Base-by-base conservation (phyloP, 805 yeast species). In the Saturnispora serradocipensis region DNA sequence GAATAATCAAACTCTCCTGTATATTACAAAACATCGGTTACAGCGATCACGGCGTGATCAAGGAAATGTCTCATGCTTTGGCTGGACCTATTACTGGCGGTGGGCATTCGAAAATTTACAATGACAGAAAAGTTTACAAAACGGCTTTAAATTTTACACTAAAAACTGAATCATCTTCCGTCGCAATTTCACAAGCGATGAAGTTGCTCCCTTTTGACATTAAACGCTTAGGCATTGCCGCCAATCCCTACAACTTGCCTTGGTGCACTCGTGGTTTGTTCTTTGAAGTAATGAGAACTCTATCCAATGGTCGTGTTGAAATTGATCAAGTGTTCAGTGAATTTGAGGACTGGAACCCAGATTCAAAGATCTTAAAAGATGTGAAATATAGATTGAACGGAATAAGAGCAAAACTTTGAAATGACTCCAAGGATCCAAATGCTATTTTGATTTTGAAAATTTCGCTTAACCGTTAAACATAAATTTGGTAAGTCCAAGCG, bases 1-100 rank as follows among this genome's bases (percentile, higher is more conserved):
- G 84, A 45, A 74, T 91, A 27, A 82, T 89, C 1, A 77, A 84
- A 13, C 69, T 89, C 9, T 86, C 95, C 4, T 78, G 90, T 52
- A 80, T 78, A 49, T 67, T 90, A 44, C 78, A 85, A 51, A 88
- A 91, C 63, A 58, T 81, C 45, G 98, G 98, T 0, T 76, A 72
- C 48, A 79, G 84, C 46, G 99, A 91, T 62, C 91, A 88, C 63
- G 93, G 89, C 22, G 85, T 93, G 13, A 72, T 91, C 20, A 83
- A 83, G 55, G 97, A 93, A 63, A 75, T 91, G 43, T 87, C 96
- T 51, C 76, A 74, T 42, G 75, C 87, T 0, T 67, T 86, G 55
- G 93, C 95, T 0, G 99, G 99, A 0, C 86, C 96, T 1, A 71
- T 93, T 49, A 91, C 97, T 0, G 97, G 97, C 3, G 90, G 93